phyloP scores from a whole-genome alignment of 768 basidiomycete genomes.

The Mycena galericulata region DNA sequence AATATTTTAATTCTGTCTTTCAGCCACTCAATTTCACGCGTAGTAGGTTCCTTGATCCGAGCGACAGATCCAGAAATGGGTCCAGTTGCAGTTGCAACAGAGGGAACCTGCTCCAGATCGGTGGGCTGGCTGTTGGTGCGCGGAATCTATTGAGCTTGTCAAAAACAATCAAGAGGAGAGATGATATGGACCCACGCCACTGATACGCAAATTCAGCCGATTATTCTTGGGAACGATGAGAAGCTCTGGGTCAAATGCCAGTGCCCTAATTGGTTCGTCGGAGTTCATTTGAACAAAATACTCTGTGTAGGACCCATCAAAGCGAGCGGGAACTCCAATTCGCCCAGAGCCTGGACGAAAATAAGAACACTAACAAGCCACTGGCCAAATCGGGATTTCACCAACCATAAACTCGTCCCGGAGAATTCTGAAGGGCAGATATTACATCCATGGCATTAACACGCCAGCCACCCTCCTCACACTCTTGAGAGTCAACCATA shows the following conservation, averaged over 20 bases:
- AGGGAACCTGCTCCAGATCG: background rate
- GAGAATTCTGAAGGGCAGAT: background rate
- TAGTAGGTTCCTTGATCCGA: background rate
- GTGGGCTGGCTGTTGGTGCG: background rate
- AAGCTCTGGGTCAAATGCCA: background rate
- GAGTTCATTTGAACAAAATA: background rate
- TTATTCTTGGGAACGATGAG: background rate
- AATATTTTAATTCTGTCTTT: background rate
- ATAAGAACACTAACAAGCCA: background rate
- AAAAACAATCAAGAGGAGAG: background rate
- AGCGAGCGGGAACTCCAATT: background rate
- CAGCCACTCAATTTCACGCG: background rate
- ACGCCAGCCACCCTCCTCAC: background rate
- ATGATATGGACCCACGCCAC: background rate
- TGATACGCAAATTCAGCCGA: background rate
- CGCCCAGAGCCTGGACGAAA: background rate
- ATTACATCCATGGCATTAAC: background rate
- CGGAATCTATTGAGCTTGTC: background rate
- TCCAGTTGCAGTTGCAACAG: background rate
- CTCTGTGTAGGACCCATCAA: background rate
- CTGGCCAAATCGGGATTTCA: too few species aligned
- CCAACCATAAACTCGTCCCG: background rate
- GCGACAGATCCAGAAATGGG: background rate
- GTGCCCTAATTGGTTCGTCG: background rate
- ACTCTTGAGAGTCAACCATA: background rate